Conservation (phyloP, 306 rosid species). For the Lathyrus oleraceus region DNA sequence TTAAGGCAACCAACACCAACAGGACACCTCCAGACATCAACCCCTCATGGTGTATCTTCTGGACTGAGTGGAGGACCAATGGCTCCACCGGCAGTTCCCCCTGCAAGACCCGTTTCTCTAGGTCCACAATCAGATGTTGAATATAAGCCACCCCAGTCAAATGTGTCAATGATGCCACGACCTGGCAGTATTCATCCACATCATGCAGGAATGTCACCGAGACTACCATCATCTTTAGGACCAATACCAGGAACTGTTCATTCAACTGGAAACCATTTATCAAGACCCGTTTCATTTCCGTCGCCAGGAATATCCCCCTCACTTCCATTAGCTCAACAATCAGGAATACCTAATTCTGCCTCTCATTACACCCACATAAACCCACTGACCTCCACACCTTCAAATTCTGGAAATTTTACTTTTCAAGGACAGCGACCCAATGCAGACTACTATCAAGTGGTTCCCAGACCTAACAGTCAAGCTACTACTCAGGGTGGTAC, state of each 20-base stretch:
- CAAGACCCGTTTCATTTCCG: conserved; percentile 44
- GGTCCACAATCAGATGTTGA: conserved; percentile 49
- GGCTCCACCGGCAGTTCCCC: conserved; percentile 40
- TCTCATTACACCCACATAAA: conserved; percentile 41
- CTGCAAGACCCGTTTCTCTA: conserved; percentile 39
- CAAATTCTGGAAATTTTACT: conserved; percentile 65
- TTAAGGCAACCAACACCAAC: conserved; percentile 49
- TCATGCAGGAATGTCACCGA: conserved; percentile 49
- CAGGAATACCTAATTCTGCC: conserved; percentile 54
- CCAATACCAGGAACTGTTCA: conserved; percentile 38
- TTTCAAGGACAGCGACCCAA: conserved; percentile 61
- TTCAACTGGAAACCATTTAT: conserved; percentile 40
- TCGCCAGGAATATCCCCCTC: conserved; percentile 47
- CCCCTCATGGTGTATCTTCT: conserved; percentile 43
- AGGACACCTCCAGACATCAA: conserved; percentile 46
- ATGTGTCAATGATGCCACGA: conserved; percentile 40
- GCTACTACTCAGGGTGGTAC: conserved; percentile 41
- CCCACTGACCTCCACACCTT: conserved; percentile 44
- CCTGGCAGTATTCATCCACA: conserved; percentile 41
- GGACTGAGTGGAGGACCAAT: conserved; percentile 43
- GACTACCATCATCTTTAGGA: conserved; percentile 45
- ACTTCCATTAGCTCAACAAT: conserved; percentile 46
- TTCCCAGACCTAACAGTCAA: conserved; percentile 48
- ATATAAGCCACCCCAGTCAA: conserved; percentile 45
- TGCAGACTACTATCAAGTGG: conserved; percentile 48